Conservation (phyloP, 2,329 filamentous ascomycete species). For the Ploettnerulaceae sp. region DNA sequence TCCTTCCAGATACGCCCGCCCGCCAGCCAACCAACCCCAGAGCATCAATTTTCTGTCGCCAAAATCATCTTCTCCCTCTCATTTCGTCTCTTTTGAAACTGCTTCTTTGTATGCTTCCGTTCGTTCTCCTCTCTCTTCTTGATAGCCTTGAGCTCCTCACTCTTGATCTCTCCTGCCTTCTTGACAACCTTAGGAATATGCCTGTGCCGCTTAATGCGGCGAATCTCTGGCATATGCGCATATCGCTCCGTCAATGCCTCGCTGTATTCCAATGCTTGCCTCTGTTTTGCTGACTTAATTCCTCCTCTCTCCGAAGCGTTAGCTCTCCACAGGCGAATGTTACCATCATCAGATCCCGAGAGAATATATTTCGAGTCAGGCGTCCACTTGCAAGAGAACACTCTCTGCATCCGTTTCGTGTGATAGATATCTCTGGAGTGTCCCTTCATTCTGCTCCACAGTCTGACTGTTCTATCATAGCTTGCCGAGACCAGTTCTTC, state of each 20-base stretch:
- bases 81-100: constrained; percentile 64
- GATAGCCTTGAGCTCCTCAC: constrained; percentile 78
- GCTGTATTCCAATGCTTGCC: constrained; percentile 89
- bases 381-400: constrained; percentile 80
- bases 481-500: constrained; percentile 87
- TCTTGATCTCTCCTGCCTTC: constrained; percentile 94
- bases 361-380: constrained; percentile 87
- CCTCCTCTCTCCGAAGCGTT: constrained; percentile 79
- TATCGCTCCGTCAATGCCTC: constrained; percentile 77
- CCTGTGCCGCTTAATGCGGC: constrained; percentile 82
- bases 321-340: constrained; percentile 83
- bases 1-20: constrained; percentile 1
- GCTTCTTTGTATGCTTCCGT: constrained; percentile 83
- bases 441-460: constrained; percentile 77
- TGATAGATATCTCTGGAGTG: constrained; percentile 93
- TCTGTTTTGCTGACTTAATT: constrained; percentile 77
- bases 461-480: constrained; percentile 81
- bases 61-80: constrained; percentile 94
- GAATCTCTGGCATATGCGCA: constrained; percentile 93
- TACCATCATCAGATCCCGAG: constrained; percentile 89
- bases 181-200: constrained; percentile 90
- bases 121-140: constrained; percentile 94
- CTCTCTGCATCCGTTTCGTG: constrained; percentile 95
- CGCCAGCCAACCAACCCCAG: not conserved
- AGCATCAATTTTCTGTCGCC: constrained; percentile 38